Percentiles rank a stretch among this genome's conserved stretches.
Evolutionary conservation across 2,329 filamentous ascomycete species (phyloP).

Genomic region (Xylariaceae sp.): DNA sequence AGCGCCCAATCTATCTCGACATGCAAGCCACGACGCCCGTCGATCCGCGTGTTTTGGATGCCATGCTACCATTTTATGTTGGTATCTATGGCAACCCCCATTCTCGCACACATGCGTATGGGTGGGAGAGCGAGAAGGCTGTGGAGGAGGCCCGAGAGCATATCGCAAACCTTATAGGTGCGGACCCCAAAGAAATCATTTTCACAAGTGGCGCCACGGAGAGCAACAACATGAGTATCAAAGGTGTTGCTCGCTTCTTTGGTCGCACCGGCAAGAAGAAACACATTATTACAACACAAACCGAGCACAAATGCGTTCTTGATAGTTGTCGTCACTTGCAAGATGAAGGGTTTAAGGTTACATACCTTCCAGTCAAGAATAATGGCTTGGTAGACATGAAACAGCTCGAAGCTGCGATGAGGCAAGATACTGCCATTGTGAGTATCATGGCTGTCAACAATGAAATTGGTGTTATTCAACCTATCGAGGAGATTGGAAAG

Average conservation of each 20-base stretch:
- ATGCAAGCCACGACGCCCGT: constrained; percentile 97
- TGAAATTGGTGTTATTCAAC: constrained; percentile 98
- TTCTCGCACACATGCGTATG: constrained; percentile 94
- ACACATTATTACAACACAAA: constrained; percentile 96
- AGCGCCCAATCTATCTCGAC: constrained; percentile 93
- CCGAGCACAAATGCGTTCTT: constrained; percentile 97
- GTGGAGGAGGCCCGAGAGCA: constrained; percentile 82
- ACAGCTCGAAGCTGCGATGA: constrained; percentile 81
- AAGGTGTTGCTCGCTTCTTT: constrained; percentile 95
- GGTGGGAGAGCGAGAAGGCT: constrained; percentile 95
- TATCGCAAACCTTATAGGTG: constrained; percentile 82
- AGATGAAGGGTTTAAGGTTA: constrained; percentile 93
- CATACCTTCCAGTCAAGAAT: constrained; percentile 86
- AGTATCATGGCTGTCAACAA: constrained; percentile 99
- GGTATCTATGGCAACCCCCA: constrained; percentile 96
- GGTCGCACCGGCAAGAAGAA: constrained; percentile 92
- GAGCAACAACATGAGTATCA: constrained; percentile 99
- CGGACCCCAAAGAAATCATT: constrained; percentile 96
- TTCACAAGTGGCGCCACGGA: constrained; percentile 98
- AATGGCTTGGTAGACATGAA: constrained; percentile 84
- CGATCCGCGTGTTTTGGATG: constrained; percentile 90
- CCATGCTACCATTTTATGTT: constrained; percentile 93
- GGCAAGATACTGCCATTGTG: constrained; percentile 85
- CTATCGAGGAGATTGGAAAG: constrained; percentile 86
- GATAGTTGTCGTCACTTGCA: constrained; percentile 96